These are phyloP conservation scores for Colletotrichum salicis DNA, from an alignment of 2,329 filamentous ascomycete genomes.

Conservation along the genomic window DNA sequence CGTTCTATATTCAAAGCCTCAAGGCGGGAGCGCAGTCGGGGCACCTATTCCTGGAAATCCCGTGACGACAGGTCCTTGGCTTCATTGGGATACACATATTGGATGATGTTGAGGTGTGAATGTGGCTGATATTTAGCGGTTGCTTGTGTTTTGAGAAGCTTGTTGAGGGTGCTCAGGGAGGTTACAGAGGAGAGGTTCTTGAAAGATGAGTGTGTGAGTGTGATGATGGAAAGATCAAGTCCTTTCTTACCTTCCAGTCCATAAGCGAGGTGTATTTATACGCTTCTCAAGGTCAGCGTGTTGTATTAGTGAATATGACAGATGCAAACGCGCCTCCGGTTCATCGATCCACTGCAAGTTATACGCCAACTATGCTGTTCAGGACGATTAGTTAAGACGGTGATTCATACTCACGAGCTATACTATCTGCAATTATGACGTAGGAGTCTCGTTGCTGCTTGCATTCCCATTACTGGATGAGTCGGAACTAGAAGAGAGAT, in stretches of 20 bases:
- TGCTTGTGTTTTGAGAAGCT: neutral
- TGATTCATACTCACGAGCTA: too few species aligned
- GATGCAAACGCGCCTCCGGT: neutral
- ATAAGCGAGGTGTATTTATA: neutral
- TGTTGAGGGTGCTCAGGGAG: neutral
- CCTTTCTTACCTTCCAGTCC: neutral
- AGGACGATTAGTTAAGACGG: too few species aligned
- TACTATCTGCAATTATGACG: too few species aligned
- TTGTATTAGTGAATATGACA: neutral
- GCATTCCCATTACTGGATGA: too few species aligned
- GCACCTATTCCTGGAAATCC: neutral
- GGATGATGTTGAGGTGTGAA: neutral
- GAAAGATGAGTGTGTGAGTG: neutral
- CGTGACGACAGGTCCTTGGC: neutral
- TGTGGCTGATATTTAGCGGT: neutral
- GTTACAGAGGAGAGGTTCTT: neutral
- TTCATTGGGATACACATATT: neutral
- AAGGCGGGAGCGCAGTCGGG: neutral
- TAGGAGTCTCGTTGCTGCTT: too few species aligned
- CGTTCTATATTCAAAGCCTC: neutral
- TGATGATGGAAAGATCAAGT: neutral
- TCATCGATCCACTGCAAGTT: neutral
- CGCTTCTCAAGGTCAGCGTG: too few species aligned
- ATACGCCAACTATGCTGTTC: too few species aligned
- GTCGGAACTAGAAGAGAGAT: too few species aligned